Percentiles rank a stretch among this genome's conserved stretches.
phyloP scores from a whole-genome alignment of 116 monocot genomes.

The Posidonia oceanica region DNA sequence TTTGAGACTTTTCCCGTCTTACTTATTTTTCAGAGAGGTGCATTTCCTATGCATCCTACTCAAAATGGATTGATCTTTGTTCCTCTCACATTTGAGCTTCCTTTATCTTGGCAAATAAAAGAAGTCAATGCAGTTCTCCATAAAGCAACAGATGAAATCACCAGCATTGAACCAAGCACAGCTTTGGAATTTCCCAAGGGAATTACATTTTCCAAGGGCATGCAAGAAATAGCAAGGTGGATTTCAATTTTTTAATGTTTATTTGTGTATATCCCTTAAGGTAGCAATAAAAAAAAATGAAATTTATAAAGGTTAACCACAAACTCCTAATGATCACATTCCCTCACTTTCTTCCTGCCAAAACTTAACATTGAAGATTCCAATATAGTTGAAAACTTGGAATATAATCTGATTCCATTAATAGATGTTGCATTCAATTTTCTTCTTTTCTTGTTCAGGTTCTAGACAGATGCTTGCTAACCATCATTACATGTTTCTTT shows the following conservation, averaged over 20 bases:
- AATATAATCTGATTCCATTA: no score
- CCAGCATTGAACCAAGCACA: conserved; percentile 35
- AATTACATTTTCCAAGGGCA: conserved; percentile 63
- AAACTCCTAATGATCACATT: no score
- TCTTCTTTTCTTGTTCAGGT: background rate
- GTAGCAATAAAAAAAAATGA: background rate
- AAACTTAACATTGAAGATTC: no score
- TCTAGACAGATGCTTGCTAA: background rate
- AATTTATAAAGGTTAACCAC: no score
- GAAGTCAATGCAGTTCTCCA: conserved; percentile 77
- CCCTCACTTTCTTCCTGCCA: no score
- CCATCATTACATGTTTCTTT: background rate
- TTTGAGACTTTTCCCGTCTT: background rate
- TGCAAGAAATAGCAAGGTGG: conserved; percentile 74
- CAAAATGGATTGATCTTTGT: conserved; percentile 68
- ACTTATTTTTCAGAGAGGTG: conserved; percentile 66
- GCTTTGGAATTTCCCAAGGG: conserved; percentile 39
- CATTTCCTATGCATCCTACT: conserved; percentile 68
- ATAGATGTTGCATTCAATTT: no score
- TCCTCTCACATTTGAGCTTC: conserved; percentile 63
- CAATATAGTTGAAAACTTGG: no score
- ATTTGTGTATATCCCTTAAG: background rate
- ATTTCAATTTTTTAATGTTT: background rate
- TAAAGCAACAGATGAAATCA: conserved; percentile 94
- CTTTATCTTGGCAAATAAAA: conserved; percentile 58